phyloP scores from a whole-genome alignment of 768 basidiomycete species.

The Tylopilus plumbeoviolaceoides region DNA sequence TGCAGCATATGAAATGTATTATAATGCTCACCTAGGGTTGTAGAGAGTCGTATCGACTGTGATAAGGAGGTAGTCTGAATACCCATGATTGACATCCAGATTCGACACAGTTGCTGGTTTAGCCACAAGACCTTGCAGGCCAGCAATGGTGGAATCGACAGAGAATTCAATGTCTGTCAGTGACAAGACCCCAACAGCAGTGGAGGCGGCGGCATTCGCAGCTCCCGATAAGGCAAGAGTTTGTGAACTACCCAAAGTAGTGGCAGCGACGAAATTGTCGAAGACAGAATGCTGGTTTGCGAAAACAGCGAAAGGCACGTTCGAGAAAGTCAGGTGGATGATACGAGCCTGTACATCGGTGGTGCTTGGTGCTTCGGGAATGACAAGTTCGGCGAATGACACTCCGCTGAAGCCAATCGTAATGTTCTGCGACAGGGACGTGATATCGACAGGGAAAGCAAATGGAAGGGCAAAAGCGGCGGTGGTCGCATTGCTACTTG shows the following conservation, averaged over 20 bases:
- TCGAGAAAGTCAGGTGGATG: slow-evolving; percentile 54
- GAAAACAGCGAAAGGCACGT: slow-evolving; percentile 58
- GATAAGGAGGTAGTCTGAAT: slow-evolving; percentile 62
- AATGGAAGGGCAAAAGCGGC: slow-evolving; percentile 68
- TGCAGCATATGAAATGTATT: neutral
- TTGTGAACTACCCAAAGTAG: slow-evolving; percentile 45
- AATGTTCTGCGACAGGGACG: slow-evolving; percentile 56
- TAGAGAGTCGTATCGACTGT: slow-evolving; percentile 56
- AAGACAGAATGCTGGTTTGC: slow-evolving; percentile 48
- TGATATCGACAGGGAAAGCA: slow-evolving; percentile 64
- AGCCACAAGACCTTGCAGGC: slow-evolving; percentile 60
- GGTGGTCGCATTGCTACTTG: slow-evolving; percentile 56
- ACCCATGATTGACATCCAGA: slow-evolving; percentile 67
- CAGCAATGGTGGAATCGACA: slow-evolving; percentile 54
- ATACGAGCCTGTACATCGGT: slow-evolving; percentile 63
- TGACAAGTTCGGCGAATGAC: slow-evolving; percentile 54
- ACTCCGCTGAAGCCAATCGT: slow-evolving; percentile 47
- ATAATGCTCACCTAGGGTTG: slow-evolving; percentile 53
- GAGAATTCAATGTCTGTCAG: slow-evolving; percentile 55
- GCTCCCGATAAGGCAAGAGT: slow-evolving; percentile 51
- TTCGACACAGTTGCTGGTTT: slow-evolving; percentile 52
- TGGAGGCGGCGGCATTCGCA: slow-evolving; percentile 54
- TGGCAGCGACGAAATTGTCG: slow-evolving; percentile 57
- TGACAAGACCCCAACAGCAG: slow-evolving; percentile 61
- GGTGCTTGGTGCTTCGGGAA: slow-evolving; percentile 52